Percentiles rank a stretch among this genome's conserved stretches.
Conservation (phyloP, 805 yeast genomes). For the Debaryomyces maramus region DNA sequence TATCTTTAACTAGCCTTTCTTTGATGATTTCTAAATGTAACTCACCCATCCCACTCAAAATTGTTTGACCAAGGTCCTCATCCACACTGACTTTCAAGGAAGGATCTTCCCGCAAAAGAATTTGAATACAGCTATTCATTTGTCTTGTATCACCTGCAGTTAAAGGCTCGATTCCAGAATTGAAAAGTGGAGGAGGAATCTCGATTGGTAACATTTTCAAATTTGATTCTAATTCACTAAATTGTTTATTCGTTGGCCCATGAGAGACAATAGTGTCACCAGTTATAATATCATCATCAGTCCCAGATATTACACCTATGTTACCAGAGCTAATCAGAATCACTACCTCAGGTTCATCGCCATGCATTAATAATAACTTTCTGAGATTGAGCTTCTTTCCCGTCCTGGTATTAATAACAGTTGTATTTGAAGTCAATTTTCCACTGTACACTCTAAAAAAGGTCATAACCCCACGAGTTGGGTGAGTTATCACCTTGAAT, state of each 20-base stretch:
- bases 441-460: conserved; percentile 91
- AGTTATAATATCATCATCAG: conserved; percentile 68
- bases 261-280: conserved; percentile 87
- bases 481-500: conserved; percentile 87
- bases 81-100: conserved; percentile 70
- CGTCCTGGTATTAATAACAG: conserved; percentile 66
- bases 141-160: conserved; percentile 78
- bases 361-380: conserved; percentile 80
- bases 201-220: conserved; percentile 69
- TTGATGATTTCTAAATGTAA: conserved; percentile 86
- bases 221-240: conserved; percentile 44
- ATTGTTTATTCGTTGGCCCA: conserved; percentile 42
- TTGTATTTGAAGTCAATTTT: conserved; percentile 57
- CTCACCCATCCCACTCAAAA: conserved; percentile 96
- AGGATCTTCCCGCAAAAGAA: conserved; percentile 86
- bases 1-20: conserved; percentile 74
- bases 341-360: conserved; percentile 79
- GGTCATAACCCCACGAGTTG: conserved; percentile 77
- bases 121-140: conserved; percentile 66
- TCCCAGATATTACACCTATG: conserved; percentile 85
- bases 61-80: conserved; percentile 86
- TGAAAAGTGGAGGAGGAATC: conserved; percentile 91
- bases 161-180: conserved; percentile 77
- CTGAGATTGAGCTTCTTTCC: conserved; percentile 66
- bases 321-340: conserved; percentile 66